Percentiles rank a stretch among this genome's conserved stretches.
These are phyloP conservation scores for Basipetospora chlamydospora DNA, from an alignment of 2,329 filamentous ascomycete species.

Conservation along the genomic window DNA sequence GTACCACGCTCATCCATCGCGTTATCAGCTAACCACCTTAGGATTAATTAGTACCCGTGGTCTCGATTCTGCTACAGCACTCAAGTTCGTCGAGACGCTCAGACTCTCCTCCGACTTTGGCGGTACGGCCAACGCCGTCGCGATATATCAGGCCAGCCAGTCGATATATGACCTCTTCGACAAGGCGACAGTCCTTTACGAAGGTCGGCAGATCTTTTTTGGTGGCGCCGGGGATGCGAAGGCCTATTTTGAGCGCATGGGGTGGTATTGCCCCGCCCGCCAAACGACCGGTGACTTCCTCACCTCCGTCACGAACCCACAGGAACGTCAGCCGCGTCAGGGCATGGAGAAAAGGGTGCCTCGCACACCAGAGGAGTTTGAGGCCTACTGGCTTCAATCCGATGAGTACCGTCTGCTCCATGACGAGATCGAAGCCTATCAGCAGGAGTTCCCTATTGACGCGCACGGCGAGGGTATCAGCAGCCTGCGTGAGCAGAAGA, in stretches of 20 bases:
- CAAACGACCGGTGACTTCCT: slow-evolving; percentile 60
- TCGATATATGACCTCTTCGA: slow-evolving; percentile 50
- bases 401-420: slow-evolving; percentile 28
- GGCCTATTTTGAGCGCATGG: slow-evolving; percentile 51
- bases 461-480: slow-evolving; percentile 41
- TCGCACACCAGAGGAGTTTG: slow-evolving; percentile 48
- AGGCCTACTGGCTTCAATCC: slow-evolving; percentile 41
- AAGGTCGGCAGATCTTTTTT: slow-evolving; percentile 48
- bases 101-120: slow-evolving; percentile 54
- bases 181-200: slow-evolving; percentile 43
- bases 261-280: slow-evolving; percentile 51
- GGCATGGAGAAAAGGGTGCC: slow-evolving; percentile 43
- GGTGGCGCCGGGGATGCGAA: slow-evolving; percentile 45
- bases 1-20: too few species aligned
- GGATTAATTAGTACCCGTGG: slow-evolving; percentile 60
- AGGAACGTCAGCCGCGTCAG: slow-evolving; percentile 38
- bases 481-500: slow-evolving; percentile 38
- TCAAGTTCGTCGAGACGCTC: slow-evolving; percentile 60
- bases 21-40: too few species aligned
- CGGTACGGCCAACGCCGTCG: slow-evolving; percentile 50
- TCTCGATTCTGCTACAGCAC: slow-evolving; percentile 59
- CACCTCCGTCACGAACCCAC: slow-evolving; percentile 50
- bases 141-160: slow-evolving; percentile 59
- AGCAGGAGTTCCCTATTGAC: slow-evolving; percentile 33
- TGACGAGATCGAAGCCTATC: slow-evolving; percentile 36